Evolutionary conservation across 345 rosid genomes (phyloP).

Genomic region (Odontarrhena argentea): DNA sequence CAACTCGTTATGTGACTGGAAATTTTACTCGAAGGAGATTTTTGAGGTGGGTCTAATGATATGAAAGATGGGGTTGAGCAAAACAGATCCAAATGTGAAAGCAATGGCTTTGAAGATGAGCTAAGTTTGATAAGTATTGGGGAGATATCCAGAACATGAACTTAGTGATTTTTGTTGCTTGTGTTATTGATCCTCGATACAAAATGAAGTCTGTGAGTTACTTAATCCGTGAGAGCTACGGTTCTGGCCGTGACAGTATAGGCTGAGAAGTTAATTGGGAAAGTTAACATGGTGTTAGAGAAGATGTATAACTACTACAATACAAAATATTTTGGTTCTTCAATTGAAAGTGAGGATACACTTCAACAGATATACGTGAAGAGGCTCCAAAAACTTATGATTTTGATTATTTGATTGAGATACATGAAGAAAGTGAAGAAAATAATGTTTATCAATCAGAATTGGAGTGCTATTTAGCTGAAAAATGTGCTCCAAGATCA

Average conservation of each 20-base stretch:
- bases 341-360: not conserved
- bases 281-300: not conserved
- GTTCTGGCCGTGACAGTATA: not conserved
- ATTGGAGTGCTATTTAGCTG: not conserved
- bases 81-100: not conserved
- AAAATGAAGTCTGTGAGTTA: not conserved
- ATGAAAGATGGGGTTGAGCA: not conserved
- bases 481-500: not conserved
- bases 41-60: slow-evolving; percentile 9
- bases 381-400: not conserved
- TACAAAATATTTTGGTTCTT: too few species aligned
- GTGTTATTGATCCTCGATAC: slow-evolving; percentile 1
- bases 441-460: not conserved
- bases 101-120: not conserved
- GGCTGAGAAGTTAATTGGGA: not conserved
- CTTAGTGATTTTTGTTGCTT: not conserved
- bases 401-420: not conserved
- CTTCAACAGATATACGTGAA: not conserved
- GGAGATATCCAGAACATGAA: not conserved
- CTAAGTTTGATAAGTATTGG: slow-evolving; percentile 7
- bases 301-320: not conserved
- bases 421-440: slow-evolving; percentile 12
- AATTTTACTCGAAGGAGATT: not conserved
- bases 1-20: not conserved
- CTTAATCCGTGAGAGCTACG: slow-evolving; percentile 2